A percentile compares a stretch with the other conserved stretches of the same genome.
phyloP scores from a whole-genome alignment of 2,329 filamentous ascomycete genomes.

The Tolypocladium endophyticum region DNA sequence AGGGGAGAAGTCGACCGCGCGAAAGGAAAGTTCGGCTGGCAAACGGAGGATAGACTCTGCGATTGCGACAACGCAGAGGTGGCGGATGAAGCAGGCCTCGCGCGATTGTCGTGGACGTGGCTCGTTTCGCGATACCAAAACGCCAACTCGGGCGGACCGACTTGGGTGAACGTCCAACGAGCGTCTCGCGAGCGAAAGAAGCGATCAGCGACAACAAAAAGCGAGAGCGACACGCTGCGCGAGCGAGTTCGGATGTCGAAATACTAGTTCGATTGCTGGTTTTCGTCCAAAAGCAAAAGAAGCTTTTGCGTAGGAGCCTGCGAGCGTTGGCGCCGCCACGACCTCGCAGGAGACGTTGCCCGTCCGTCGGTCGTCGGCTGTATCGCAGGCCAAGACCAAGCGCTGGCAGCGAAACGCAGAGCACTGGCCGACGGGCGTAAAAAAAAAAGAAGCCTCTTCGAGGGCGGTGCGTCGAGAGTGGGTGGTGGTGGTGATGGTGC shows the following conservation, averaged over 20 bases:
- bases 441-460: background rate
- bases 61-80: background rate
- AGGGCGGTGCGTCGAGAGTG: background rate
- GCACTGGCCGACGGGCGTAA: background rate
- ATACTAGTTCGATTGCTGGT: slow-evolving; percentile 10
- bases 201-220: background rate
- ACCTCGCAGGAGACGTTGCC: background rate
- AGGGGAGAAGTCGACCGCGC: background rate
- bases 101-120: slow-evolving; percentile 3
- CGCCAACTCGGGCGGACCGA: slow-evolving; percentile 1
- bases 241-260: slow-evolving; percentile 9
- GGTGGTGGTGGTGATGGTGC: background rate
- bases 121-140: slow-evolving; percentile 6
- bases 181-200: background rate
- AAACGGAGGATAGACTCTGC: background rate
- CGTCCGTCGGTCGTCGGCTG: background rate
- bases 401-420: slow-evolving; percentile 1
- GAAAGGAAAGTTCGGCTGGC: background rate
- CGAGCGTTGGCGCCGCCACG: background rate
- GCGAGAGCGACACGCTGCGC: slow-evolving; percentile 2
- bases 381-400: slow-evolving; percentile 1
- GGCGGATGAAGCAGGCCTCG: background rate
- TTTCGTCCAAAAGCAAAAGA: background rate
- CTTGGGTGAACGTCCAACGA: background rate
- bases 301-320: background rate